Conservation (phyloP, 2,329 filamentous ascomycete species). For the Phyllosticta citribraziliensis region DNA sequence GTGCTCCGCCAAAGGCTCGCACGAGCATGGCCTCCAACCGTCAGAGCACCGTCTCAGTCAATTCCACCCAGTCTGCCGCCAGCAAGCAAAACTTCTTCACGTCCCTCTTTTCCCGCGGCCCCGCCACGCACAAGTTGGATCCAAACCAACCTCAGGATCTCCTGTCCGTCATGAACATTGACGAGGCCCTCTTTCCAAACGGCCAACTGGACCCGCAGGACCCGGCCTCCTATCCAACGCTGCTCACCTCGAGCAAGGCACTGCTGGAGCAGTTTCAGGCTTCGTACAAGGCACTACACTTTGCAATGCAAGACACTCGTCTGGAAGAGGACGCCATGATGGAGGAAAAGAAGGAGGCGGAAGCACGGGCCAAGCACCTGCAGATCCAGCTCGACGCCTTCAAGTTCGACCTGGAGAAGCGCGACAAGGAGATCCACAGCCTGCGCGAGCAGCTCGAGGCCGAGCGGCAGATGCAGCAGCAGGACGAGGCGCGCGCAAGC, state of each 20-base stretch:
- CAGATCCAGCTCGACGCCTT: slow-evolving; percentile 54
- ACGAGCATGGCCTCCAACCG: slow-evolving; percentile 27
- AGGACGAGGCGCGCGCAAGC: slow-evolving; percentile 23
- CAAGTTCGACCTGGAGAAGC: slow-evolving; percentile 42
- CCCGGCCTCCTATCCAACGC: slow-evolving; percentile 46
- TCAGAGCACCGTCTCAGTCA: slow-evolving; percentile 24
- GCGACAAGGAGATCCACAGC: slow-evolving; percentile 43
- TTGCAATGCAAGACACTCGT: slow-evolving; percentile 38
- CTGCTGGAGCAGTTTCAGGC: slow-evolving; percentile 45
- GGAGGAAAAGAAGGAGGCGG: slow-evolving; percentile 53
- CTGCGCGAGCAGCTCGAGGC: slow-evolving; percentile 25
- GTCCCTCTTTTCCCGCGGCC: slow-evolving; percentile 11
- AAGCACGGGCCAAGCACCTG: slow-evolving; percentile 46
- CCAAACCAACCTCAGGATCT: slow-evolving; percentile 35
- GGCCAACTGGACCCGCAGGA: slow-evolving; percentile 39
- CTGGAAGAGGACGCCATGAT: slow-evolving; percentile 47
- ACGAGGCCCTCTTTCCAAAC: slow-evolving; percentile 43
- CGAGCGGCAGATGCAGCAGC: slow-evolving; percentile 23
- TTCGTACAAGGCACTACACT: slow-evolving; percentile 40
- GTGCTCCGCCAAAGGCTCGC: slow-evolving; percentile 2
- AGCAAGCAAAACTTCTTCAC: background rate
- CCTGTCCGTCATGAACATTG: slow-evolving; percentile 45
- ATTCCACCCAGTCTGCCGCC: background rate
- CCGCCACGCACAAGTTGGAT: slow-evolving; percentile 16
- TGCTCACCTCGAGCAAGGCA: slow-evolving; percentile 47